phyloP scores from a whole-genome alignment of 192 early-diverging fungal species.

The Chytriomyces confervae region DNA sequence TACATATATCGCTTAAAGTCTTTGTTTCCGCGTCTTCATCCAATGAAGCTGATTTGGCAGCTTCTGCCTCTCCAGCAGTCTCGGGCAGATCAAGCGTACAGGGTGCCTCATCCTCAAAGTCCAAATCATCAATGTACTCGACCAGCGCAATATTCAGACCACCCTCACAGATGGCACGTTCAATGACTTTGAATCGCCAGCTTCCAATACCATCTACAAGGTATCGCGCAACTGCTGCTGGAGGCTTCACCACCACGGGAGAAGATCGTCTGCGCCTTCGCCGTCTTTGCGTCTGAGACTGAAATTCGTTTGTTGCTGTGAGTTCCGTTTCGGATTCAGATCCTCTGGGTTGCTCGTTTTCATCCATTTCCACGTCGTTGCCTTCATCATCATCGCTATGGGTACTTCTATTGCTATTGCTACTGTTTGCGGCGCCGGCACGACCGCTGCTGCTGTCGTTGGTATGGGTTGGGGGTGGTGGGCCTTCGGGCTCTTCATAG shows the following conservation, averaged over 20 bases:
- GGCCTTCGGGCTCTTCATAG: slow-evolving; percentile 11
- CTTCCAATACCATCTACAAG: slow-evolving; percentile 34
- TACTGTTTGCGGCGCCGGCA: too few species aligned
- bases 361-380: background rate
- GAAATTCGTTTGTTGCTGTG: background rate
- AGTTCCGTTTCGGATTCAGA: background rate
- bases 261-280: background rate
- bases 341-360: background rate
- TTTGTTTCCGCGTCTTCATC: too few species aligned
- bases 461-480: background rate
- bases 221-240: background rate
- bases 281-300: background rate
- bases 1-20: too few species aligned
- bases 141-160: slow-evolving; percentile 40
- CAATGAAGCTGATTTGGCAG: too few species aligned
- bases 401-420: background rate
- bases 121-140: slow-evolving; percentile 39
- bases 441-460: background rate
- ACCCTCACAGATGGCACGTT: slow-evolving; percentile 34
- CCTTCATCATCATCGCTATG: background rate
- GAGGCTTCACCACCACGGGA: background rate
- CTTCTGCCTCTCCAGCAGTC: background rate
- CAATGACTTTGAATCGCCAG: slow-evolving; percentile 38
- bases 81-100: background rate
- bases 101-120: slow-evolving; percentile 38